Base-by-base conservation (phyloP, 441 rosid genomes). In the Arabidopsis lyrata region DNA sequence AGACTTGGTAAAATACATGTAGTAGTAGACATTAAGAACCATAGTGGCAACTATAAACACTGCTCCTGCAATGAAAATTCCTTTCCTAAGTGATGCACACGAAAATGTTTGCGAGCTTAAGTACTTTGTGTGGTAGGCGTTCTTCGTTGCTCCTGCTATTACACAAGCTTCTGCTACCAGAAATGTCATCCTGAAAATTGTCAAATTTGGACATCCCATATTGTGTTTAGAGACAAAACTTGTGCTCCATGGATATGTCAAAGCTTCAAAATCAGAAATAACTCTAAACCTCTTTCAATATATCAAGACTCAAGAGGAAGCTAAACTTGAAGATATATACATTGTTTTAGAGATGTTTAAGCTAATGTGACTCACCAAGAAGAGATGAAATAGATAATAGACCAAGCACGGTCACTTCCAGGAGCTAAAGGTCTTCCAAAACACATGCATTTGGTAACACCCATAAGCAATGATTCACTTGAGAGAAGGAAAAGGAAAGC, bases 71-170 rank as follows among this genome's bases (percentile, higher is more conserved):
- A 90, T 79, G 74, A 95, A 95, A 41, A 95, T 87, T 8, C 97
- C 97, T 83, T 90, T 92, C 61, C 97, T 79, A 76, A 95, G 78
- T 27, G 97, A 68, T 29, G 85, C 93, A 29, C 99, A 95, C 2
- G 99, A 86, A 74, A 95, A 81, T 58, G 90, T 86, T 73, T 90
- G 88, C 2, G 94, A 91, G 62, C 82, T 87, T 16, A 93, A 82
- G 70, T 90, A 94, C 87, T 90, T 90, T 45, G 99, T 95, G 86
- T 92, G 97, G 73, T 92, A 92, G 7, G 99, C 99, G 66, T 95
- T 95, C 80, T 85, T 87, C 0, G 85, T 80, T 2, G 99, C 99
- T 69, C 99, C 97, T 0, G 94, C 99, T 56, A 95, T 77, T 54
- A 90, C 83, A 74, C 99, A 95, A 38, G 96, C 95, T 83, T 92